Percentiles rank a stretch among this genome's conserved stretches.
Evolutionary conservation across 495 filamentous ascomycete genomes (phyloP).

Genomic region (Elasticomyces elasticus): DNA sequence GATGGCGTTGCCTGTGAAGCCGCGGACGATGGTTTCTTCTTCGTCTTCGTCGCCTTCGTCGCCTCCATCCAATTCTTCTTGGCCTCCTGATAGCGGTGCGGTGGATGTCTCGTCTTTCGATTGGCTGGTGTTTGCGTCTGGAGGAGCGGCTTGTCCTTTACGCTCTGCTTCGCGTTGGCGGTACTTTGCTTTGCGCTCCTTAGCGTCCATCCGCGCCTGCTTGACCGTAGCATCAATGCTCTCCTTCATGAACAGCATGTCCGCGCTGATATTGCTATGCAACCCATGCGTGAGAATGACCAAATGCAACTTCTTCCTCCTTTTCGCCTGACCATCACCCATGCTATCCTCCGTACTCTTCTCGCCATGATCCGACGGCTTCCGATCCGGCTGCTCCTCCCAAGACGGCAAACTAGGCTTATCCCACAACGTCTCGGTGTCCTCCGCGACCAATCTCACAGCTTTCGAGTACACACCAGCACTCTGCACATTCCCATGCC

Average conservation of each 20-base stretch:
- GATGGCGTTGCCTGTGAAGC: conserved; percentile 80
- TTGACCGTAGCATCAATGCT: conserved; percentile 78
- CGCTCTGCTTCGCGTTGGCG: conserved; percentile 1
- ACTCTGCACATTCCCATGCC: conserved; percentile 41
- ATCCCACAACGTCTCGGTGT: conserved; percentile 84
- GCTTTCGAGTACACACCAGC: conserved; percentile 75
- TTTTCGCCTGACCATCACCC: conserved; percentile 29
- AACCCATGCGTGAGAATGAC: conserved; percentile 90
- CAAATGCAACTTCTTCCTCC: conserved; percentile 70
- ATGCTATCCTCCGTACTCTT: conserved; percentile 11
- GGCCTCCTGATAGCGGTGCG: conserved; percentile 32
- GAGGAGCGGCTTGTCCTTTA: conserved; percentile 2
- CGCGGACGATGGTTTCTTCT: conserved; percentile 87
- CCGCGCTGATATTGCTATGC: conserved; percentile 91
- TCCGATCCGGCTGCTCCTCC: conserved; percentile 26
- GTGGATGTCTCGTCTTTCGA: conserved; percentile 25
- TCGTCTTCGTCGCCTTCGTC: conserved; percentile 53
- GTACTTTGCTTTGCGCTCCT: conserved; percentile 40
- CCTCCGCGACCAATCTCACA: conserved; percentile 66
- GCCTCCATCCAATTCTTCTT: conserved; percentile 28
- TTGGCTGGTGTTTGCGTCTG: conserved; percentile 15
- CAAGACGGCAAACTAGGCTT: conserved; percentile 65
- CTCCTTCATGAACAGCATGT: conserved; percentile 96
- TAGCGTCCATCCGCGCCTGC: conserved; percentile 53
- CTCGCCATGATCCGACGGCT: conserved; percentile 4